Percentiles rank a stretch among this genome's conserved stretches.
Evolutionary conservation across 129 eudicot species (phyloP).

Genomic region (Arctium lappa): DNA sequence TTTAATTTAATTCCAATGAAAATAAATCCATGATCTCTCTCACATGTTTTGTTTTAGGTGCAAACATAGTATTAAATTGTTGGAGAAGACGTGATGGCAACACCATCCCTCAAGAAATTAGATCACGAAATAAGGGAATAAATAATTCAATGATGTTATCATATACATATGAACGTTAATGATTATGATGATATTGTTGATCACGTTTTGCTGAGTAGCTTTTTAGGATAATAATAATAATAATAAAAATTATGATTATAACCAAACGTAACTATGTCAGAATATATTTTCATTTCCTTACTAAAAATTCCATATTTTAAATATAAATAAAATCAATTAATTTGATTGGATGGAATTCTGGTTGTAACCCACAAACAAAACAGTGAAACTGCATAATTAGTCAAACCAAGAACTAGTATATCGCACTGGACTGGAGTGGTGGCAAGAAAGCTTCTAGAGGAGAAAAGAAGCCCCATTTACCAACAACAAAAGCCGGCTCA

Average conservation of each 20-base stretch:
- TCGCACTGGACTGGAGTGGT: not conserved
- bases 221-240: not conserved
- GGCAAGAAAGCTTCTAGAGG: no score
- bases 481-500: not conserved
- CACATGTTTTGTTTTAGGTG: not conserved
- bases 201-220: not conserved
- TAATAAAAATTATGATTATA: no score
- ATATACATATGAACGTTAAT: no score
- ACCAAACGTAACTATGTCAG: no score
- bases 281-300: no score
- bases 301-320: no score
- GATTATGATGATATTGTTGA: no score
- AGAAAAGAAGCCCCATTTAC: not conserved
- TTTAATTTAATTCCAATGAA: not conserved
- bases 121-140: not conserved
- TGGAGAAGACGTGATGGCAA: constrained; percentile 13
- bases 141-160: no score
- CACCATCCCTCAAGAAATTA: not conserved
- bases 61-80: not conserved
- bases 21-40: not conserved
- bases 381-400: not conserved
- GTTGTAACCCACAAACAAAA: not conserved
- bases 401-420: not conserved
- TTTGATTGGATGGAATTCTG: not conserved
- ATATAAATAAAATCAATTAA: no score